A percentile compares a stretch with the other conserved stretches of the same genome.
Evolutionary conservation across 1,284 basidiomycete species (phyloP).

Genomic region (Pseudozyma sp.): DNA sequence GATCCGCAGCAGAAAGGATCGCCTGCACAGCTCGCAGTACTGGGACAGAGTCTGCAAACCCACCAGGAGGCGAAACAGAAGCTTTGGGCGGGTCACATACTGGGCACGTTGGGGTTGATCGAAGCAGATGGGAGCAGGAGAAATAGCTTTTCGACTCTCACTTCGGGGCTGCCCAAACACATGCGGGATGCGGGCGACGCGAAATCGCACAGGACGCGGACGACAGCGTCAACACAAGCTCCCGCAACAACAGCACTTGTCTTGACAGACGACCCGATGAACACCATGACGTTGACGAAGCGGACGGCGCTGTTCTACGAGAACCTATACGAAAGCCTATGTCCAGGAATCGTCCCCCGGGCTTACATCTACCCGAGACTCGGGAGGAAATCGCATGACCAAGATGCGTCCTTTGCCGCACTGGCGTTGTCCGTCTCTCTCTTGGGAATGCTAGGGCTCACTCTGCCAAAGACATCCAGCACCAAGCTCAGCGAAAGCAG

Average conservation of each 20-base stretch:
- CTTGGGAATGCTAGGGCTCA: constrained; percentile 35
- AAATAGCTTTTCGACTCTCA: constrained; percentile 15
- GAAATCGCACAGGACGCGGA: background rate
- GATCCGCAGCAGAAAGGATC: constrained; percentile 35
- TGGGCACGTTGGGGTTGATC: constrained; percentile 33
- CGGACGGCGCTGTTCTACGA: constrained; percentile 60
- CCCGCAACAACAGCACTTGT: background rate
- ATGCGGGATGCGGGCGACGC: background rate
- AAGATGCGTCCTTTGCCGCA: constrained; percentile 47
- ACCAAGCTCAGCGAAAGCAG: background rate
- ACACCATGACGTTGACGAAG: constrained; percentile 54
- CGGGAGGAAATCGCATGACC: constrained; percentile 44
- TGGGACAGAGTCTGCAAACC: constrained; percentile 22
- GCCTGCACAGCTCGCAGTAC: constrained; percentile 17
- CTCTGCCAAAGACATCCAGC: constrained; percentile 5
- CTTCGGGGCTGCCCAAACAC: background rate
- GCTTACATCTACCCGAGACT: constrained; percentile 52
- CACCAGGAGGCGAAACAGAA: constrained; percentile 36
- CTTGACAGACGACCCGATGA: constrained; percentile 26
- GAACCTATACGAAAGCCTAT: constrained; percentile 56
- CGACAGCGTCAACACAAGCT: background rate
- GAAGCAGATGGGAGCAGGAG: constrained; percentile 15
- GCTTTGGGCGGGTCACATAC: constrained; percentile 37
- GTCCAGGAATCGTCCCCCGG: constrained; percentile 49
- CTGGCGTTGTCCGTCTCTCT: constrained; percentile 55